Base-by-base conservation (phyloP, 2,329 filamentous ascomycete species). In the Periconia macrospinosa region DNA sequence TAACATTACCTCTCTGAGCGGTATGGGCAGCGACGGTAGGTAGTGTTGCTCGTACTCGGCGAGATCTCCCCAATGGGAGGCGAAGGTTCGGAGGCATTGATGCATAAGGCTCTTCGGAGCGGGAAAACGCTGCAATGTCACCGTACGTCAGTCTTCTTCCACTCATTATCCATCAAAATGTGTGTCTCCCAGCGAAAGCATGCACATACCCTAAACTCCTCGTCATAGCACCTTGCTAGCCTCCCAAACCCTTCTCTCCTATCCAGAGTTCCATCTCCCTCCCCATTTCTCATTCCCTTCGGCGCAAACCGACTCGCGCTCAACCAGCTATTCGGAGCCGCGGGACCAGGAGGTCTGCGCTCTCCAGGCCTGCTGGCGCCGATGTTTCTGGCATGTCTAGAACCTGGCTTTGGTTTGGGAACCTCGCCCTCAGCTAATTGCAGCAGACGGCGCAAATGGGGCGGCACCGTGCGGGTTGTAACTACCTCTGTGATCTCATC, bases 1-100 rank as follows among this genome's bases (percentile, higher is more conserved):
- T 20, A 87, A 64, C 33, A 88, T 58, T 1, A 77, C 67, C 55
- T 80, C 71, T 59, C 84, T 84, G 6, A 85, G 61, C 41, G 76
- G 74, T 15, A 75, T 68, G 0, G 84, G 82, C 13, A 87, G 61
- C 2, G 79, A 73, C 1, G 76, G 72, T 2, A 87, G 68, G 47
- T 81, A 83, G 17, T 80, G 71, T 51, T 81, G 79, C 60, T 86
- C 83, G 57, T 85, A 84, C 48, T 81, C 77, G 23, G 81, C 67
- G 55, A 87, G 78, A 68, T 79, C 79, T 10, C 76, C 67, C 84
- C 84, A 88, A 20, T 84, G 77, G 20, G 68, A 61, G 2, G 83
- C 83, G 61, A 86, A 79, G 0, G 76, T 75, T 59, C 81, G 83
- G 37, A 87, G 64, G 15, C 79, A 67, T 6, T 75, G 63, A 67